Conservation (phyloP, 345 rosid species). For the Murraya koenigii region DNA sequence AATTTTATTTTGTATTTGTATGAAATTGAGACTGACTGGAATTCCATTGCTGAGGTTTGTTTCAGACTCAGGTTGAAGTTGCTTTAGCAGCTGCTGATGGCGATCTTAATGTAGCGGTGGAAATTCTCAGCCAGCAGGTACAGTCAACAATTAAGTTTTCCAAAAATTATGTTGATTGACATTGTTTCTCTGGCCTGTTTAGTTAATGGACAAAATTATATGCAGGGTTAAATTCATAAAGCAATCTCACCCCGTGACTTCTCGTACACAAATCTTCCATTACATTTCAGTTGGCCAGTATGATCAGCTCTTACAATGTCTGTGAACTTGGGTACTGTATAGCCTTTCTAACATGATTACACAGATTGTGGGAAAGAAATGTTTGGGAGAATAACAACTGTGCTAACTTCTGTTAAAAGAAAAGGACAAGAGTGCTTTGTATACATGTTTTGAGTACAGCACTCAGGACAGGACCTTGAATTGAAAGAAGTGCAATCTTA, state of each 20-base stretch:
- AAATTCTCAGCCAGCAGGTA: slow-evolving; percentile 96
- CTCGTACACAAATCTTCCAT: not conserved
- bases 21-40: not conserved
- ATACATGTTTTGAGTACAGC: not conserved
- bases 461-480: not conserved
- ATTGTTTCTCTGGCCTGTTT: not conserved
- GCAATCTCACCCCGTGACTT: not conserved
- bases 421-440: not conserved
- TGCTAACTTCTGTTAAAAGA: not conserved
- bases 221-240: slow-evolving; percentile 33
- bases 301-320: not conserved
- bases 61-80: slow-evolving; percentile 95
- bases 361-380: not conserved
- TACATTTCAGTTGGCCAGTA: not conserved
- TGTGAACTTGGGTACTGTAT: slow-evolving; percentile 8
- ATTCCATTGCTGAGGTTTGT: slow-evolving; percentile 12
- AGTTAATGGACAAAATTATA: not conserved
- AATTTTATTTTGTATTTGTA: not conserved
- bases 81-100: slow-evolving; percentile 94
- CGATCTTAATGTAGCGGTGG: slow-evolving; percentile 84
- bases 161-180: not conserved
- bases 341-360: slow-evolving; percentile 13
- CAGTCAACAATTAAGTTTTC: not conserved
- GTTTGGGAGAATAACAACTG: not conserved
- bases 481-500: not conserved